A percentile compares a stretch with the other conserved stretches of the same genome.
phyloP scores from a whole-genome alignment of 1,284 basidiomycete species.

The Ustilago shanxiensis region DNA sequence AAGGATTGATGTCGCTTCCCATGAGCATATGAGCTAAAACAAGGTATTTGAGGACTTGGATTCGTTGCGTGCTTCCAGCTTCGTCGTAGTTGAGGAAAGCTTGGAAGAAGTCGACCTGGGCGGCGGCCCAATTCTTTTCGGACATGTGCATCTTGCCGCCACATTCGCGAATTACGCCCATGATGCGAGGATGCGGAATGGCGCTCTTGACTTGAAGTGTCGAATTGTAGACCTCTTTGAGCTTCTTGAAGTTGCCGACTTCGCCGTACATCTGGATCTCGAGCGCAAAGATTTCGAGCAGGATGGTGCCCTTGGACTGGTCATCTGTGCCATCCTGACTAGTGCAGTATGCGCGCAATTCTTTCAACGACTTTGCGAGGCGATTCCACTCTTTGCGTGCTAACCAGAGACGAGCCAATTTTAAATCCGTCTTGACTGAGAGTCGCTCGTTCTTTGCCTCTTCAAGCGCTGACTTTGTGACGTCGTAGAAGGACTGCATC shows the following conservation, averaged over 20 bases:
- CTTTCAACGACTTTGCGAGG: conserved; percentile 74
- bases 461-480: conserved; percentile 86
- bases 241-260: conserved; percentile 91
- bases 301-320: conserved; percentile 87
- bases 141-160: conserved; percentile 99
- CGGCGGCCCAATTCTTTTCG: conserved; percentile 95
- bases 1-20: conserved; percentile 97
- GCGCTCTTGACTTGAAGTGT: conserved; percentile 92
- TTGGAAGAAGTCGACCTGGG: conserved; percentile 98
- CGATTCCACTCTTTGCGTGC: conserved; percentile 91
- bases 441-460: conserved; percentile 98
- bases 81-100: conserved; percentile 99
- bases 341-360: conserved; percentile 73
- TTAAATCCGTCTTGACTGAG: conserved; percentile 94
- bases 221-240: conserved; percentile 97
- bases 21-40: conserved; percentile 98
- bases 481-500: conserved; percentile 94
- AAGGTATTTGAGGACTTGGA: conserved; percentile 97
- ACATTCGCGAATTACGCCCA: conserved; percentile 99
- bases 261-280: conserved; percentile 99
- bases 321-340: conserved; percentile 80
- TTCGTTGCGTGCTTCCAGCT: conserved; percentile 93
- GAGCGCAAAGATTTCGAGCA: conserved; percentile 97
- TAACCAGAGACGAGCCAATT: conserved; percentile 96
- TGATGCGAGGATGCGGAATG: conserved; percentile 97